These are phyloP conservation scores for Suhomyces emberorum DNA, from an alignment of 805 yeast genomes.

Conservation along the genomic window DNA sequence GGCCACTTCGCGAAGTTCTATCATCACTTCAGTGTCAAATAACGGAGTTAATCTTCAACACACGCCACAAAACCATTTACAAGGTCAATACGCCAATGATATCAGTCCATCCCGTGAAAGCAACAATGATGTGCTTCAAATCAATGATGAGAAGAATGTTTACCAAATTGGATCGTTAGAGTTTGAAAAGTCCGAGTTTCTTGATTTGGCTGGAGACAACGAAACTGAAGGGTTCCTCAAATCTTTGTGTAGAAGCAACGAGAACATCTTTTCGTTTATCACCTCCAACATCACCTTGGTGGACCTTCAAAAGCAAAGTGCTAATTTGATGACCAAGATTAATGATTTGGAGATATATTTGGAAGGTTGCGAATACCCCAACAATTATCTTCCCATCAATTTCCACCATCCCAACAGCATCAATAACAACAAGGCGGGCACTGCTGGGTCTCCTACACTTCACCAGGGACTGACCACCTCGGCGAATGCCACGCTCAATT, in stretches of 20 bases:
- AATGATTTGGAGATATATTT: conserved; percentile 27
- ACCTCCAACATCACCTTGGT: conserved; percentile 40
- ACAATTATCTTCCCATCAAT: conserved; percentile 19
- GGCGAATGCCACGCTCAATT: not conserved
- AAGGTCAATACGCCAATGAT: conserved; percentile 2
- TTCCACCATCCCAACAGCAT: conserved; percentile 9
- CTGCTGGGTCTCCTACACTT: not conserved
- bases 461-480: not conserved
- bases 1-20: conserved; percentile 10
- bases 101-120: conserved; percentile 5
- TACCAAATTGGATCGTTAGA: conserved; percentile 47
- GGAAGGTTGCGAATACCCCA: conserved; percentile 32
- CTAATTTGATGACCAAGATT: conserved; percentile 29
- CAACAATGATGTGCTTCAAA: conserved; percentile 5
- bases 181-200: conserved; percentile 51
- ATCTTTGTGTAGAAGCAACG: conserved; percentile 30
- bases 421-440: conserved; percentile 8
- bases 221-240: conserved; percentile 61
- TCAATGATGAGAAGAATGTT: conserved; percentile 28
- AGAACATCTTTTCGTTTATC: conserved; percentile 36
- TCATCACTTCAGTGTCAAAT: conserved; percentile 6
- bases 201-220: conserved; percentile 24
- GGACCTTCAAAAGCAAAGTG: conserved; percentile 41
- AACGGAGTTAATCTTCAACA: conserved; percentile 1
- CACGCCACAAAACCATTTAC: conserved; percentile 1